A percentile compares a stretch with the other conserved stretches of the same genome.
Conservation (phyloP, 768 basidiomycete genomes). For the Clitopilus passeckerianus region DNA sequence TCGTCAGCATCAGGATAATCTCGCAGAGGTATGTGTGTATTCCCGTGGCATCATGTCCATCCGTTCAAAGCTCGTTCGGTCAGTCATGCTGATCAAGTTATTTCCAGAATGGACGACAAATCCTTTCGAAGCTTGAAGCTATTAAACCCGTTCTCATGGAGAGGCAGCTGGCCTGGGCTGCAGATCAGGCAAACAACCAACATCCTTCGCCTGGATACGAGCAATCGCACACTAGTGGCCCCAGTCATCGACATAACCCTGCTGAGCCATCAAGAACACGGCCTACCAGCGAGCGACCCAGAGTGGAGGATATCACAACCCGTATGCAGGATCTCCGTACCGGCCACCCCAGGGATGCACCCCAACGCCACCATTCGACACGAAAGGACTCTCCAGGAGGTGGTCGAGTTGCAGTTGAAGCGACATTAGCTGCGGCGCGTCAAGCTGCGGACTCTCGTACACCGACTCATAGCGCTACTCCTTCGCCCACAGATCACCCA, state of each 20-base stretch:
- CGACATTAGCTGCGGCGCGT: neutral
- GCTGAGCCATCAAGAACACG: neutral
- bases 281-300: neutral
- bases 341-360: neutral
- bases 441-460: neutral
- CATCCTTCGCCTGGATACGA: neutral
- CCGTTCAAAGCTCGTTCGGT: neutral
- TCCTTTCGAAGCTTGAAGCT: slow-evolving; percentile 36
- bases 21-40: slow-evolving; percentile 55
- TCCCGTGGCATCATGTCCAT: neutral
- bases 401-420: neutral
- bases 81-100: slow-evolving; percentile 7
- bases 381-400: neutral
- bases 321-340: neutral
- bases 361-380: neutral
- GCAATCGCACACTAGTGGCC: neutral
- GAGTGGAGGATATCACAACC: neutral
- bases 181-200: neutral
- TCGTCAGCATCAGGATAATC: slow-evolving; percentile 56
- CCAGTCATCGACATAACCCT: neutral
- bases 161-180: neutral
- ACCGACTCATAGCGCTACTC: neutral
- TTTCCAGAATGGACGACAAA: slow-evolving; percentile 12
- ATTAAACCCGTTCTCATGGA: slow-evolving; percentile 63
- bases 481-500: slow-evolving; percentile 32